Evolutionary conservation across 1,284 basidiomycete species (phyloP).

Genomic region (Ganoderma lucidum): DNA sequence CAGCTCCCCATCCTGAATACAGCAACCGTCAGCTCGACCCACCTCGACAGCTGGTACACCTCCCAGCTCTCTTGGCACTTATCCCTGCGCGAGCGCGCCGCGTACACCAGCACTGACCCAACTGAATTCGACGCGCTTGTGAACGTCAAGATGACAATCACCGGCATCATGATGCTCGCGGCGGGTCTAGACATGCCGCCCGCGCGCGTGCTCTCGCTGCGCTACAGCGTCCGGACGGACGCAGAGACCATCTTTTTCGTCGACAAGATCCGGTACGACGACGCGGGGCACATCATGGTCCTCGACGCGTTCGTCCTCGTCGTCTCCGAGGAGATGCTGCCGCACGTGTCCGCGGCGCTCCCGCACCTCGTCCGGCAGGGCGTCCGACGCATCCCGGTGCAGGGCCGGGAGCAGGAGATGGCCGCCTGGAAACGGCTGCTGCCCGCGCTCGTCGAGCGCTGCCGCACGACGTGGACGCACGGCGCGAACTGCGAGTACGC

Average conservation of each 20-base stretch:
- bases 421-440: conserved; percentile 56
- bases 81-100: conserved; percentile 40
- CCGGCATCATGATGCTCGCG: conserved; percentile 40
- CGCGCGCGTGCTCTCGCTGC: conserved; percentile 42
- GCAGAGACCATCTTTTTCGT: conserved; percentile 50
- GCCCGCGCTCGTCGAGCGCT: conserved; percentile 57
- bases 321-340: too few relatives aligned
- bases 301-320: conserved; percentile 52
- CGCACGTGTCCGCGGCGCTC: too few relatives aligned
- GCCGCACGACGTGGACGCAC: conserved; percentile 58
- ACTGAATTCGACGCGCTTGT: conserved; percentile 34
- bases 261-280: conserved; percentile 52
- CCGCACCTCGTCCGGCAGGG: conserved; percentile 1
- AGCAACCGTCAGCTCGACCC: not conserved
- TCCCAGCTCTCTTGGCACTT: conserved; percentile 42
- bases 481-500: conserved; percentile 53
- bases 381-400: conserved; percentile 29
- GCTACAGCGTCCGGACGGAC: conserved; percentile 35
- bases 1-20: conserved; percentile 44
- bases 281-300: conserved; percentile 52
- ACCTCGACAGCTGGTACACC: conserved; percentile 40
- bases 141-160: conserved; percentile 44
- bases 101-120: conserved; percentile 11
- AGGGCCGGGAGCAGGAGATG: conserved; percentile 38
- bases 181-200: conserved; percentile 33